Base-by-base conservation (phyloP, 2,329 filamentous ascomycete genomes). In the Torrubiella hemipterigena region DNA sequence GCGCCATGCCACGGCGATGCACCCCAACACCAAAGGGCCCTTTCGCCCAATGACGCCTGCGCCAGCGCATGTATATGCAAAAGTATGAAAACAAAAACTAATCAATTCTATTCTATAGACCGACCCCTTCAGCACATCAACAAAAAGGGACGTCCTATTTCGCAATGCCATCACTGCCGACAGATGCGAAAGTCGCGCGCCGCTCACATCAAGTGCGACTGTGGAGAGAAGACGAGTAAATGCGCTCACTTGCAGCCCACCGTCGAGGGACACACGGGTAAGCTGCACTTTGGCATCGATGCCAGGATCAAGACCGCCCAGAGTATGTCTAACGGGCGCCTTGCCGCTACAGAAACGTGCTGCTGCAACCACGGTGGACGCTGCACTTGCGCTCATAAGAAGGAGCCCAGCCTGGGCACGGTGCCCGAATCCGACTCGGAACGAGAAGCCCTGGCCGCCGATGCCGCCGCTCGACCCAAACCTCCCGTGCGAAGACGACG, bases 91-190 rank as follows among this genome's bases (percentile, higher is more conserved):
- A 10, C 12, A 26, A 21, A 27, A 32, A 29, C 22, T 14, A 12
- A 10, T 21, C 13, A 20, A 19, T 20, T 14, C 22, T 25, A 30
- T 28, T 27, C 19, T 37, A 35, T 48, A 94, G 91, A 95, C 58
- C 84, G 89, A 45, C 83, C 83, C 43, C 73, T 96, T 43, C 81
- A 84, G 51, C 85, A 93, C 56, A 93, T 95, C 65, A 93, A 93
- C 60, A 94, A 93, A 59, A 96, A 96, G 67, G 89, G 89, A 51
- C 82, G 89, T 40, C 91, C 91, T 39, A 86, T 96, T 46, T 94
- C 91, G 48, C 91, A 98, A 77, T 98, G 91, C 62, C 75, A 85
- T 45, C 91, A 98, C 63, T 98, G 91, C 63, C 89, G 91, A 56
- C 76, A 81, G 44, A 81, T 93, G 69, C 87, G 91, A 64, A 96